phyloP scores from a whole-genome alignment of 75 land plant genomes.

The Larix kaempferi region DNA sequence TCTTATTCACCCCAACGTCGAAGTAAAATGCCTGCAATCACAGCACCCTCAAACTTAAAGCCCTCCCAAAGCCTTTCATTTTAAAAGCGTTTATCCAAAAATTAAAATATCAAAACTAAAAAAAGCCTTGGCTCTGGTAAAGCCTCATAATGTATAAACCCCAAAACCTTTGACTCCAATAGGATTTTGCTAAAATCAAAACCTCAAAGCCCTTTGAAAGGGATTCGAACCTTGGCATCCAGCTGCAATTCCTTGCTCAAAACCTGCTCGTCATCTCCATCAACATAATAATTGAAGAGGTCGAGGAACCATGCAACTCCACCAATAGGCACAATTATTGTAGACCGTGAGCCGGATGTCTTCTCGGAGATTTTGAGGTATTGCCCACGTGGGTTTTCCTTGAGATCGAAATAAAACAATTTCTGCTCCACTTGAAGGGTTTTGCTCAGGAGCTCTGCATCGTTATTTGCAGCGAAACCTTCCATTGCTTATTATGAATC shows the following conservation, averaged over 20 bases:
- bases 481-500: too few relatives aligned
- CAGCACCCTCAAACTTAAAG: neutral
- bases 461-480: slow-evolving; percentile 17
- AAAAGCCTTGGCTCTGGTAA: neutral
- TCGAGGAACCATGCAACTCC: slow-evolving; percentile 88
- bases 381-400: slow-evolving; percentile 87
- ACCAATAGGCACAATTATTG: slow-evolving; percentile 74
- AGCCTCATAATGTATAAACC: too few relatives aligned
- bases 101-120: slow-evolving; percentile 10
- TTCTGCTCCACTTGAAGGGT: slow-evolving; percentile 95
- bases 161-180: too few relatives aligned
- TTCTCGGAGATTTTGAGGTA: slow-evolving; percentile 95
- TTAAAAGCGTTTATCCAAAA: neutral
- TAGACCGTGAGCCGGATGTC: slow-evolving; percentile 81
- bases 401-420: slow-evolving; percentile 93
- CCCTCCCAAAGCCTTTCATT: neutral
- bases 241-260: slow-evolving; percentile 88
- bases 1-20: slow-evolving; percentile 84
- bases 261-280: slow-evolving; percentile 55
- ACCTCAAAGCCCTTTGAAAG: neutral
- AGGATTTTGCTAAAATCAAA: neutral
- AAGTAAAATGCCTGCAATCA: slow-evolving; percentile 73
- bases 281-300: slow-evolving; percentile 74
- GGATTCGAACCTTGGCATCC: slow-evolving; percentile 62
- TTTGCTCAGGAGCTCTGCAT: slow-evolving; percentile 77